These are phyloP conservation scores for Trichocladium antarcticum DNA, from an alignment of 495 filamentous ascomycete genomes.

Conservation along the genomic window DNA sequence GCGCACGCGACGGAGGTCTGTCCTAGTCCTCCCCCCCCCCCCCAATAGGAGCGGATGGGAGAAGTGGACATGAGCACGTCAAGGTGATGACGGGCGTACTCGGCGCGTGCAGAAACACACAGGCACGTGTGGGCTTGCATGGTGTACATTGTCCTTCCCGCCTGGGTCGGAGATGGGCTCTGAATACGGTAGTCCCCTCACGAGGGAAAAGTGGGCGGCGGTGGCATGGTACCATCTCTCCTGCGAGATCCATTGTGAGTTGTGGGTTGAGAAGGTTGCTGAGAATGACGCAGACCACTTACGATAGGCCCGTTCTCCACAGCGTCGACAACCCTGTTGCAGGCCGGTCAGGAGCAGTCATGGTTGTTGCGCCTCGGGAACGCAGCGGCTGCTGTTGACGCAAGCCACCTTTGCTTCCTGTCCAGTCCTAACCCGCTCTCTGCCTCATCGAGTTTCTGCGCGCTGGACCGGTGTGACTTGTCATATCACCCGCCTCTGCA, in stretches of 20 bases:
- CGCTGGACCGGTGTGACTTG: conserved; percentile 3
- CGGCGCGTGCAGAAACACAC: neutral
- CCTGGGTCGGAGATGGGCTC: neutral
- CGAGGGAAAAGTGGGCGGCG: neutral
- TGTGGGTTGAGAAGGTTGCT: neutral
- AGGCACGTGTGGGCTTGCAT: conserved; percentile 4
- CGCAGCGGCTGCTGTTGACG: neutral
- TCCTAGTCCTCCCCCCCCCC: neutral
- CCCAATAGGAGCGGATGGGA: neutral
- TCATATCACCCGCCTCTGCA: neutral
- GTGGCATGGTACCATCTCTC: neutral
- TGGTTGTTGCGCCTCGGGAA: neutral
- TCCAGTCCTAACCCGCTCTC: neutral
- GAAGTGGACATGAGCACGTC: neutral
- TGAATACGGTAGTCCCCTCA: neutral
- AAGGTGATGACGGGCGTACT: neutral
- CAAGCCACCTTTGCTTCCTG: conserved; percentile 3
- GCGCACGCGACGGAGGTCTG: neutral
- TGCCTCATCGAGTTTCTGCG: conserved; percentile 1
- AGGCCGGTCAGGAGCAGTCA: neutral
- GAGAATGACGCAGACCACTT: neutral
- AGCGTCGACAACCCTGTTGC: neutral
- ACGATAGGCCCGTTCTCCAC: neutral
- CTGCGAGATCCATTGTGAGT: too few species aligned
- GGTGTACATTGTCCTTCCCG: neutral